phyloP scores from a whole-genome alignment of 225 moss, liverwort and hornwort genomes.

The Climacium dendroides region DNA sequence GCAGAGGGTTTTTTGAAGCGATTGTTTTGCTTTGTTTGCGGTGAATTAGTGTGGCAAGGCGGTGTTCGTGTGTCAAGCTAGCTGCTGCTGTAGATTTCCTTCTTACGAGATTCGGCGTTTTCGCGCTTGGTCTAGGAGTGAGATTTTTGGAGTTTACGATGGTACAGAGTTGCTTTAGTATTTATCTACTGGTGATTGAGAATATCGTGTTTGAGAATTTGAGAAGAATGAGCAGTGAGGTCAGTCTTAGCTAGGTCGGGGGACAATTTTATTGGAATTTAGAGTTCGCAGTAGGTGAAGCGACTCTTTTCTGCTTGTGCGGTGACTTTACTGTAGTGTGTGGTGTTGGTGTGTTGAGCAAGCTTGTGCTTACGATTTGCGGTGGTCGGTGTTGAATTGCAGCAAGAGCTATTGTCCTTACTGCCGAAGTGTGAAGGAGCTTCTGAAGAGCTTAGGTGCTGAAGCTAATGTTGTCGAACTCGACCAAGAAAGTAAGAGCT shows the following conservation, averaged over 20 bases:
- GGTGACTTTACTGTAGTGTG: background rate
- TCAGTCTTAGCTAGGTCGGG: background rate
- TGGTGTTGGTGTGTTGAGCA: background rate
- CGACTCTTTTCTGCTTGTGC: background rate
- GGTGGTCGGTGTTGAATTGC: background rate
- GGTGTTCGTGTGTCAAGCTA: background rate
- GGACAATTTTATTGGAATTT: background rate
- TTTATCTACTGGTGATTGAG: background rate
- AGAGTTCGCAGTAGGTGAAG: background rate
- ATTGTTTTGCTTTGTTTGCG: background rate
- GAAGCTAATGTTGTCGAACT: constrained; percentile 27
- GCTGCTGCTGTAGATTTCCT: background rate
- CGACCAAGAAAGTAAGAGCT: constrained; percentile 18
- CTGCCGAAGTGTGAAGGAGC: constrained; percentile 25
- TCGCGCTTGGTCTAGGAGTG: background rate
- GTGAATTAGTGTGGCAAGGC: background rate
- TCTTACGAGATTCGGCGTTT: background rate
- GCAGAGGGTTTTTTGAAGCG: background rate
- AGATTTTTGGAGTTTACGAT: background rate
- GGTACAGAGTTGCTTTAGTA: background rate
- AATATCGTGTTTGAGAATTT: background rate
- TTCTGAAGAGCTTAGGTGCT: constrained; percentile 30
- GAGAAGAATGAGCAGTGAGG: background rate
- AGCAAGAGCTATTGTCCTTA: constrained; percentile 31
- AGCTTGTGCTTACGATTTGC: background rate